Percentiles rank a stretch among this genome's conserved stretches.
phyloP scores from a whole-genome alignment of 345 rosid genomes.

The Stellera chamaejasme region DNA sequence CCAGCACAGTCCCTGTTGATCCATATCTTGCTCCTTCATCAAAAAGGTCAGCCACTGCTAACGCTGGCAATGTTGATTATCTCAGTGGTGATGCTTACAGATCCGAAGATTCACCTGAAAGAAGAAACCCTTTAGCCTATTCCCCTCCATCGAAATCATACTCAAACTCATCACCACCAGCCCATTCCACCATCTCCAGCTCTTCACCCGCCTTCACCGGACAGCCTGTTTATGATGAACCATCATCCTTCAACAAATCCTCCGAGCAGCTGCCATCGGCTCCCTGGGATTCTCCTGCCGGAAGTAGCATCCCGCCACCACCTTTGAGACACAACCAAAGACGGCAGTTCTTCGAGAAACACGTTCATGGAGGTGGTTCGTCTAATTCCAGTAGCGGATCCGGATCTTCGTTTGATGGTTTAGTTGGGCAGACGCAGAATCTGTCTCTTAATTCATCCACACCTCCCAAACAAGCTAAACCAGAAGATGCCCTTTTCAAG shows the following conservation, averaged over 20 bases:
- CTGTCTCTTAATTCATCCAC: slow-evolving; percentile 52
- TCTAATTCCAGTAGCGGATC: slow-evolving; percentile 43
- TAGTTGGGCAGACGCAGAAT: slow-evolving; percentile 54
- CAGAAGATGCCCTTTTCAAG: slow-evolving; percentile 84
- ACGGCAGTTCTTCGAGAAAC: slow-evolving; percentile 52
- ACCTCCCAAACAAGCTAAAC: slow-evolving; percentile 50
- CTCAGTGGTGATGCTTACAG: slow-evolving; percentile 80
- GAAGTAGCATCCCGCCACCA: slow-evolving; percentile 63
- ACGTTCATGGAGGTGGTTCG: slow-evolving; percentile 10
- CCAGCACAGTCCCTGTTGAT: slow-evolving; percentile 16
- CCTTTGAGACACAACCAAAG: slow-evolving; percentile 67
- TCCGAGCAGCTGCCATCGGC: slow-evolving; percentile 61
- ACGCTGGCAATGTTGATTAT: slow-evolving; percentile 48
- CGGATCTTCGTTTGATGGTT: slow-evolving; percentile 44
- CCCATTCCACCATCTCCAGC: slow-evolving; percentile 11
- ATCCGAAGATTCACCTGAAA: slow-evolving; percentile 32
- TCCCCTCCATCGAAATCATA: slow-evolving; percentile 22
- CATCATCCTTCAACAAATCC: slow-evolving; percentile 32
- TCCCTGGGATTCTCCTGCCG: slow-evolving; percentile 56
- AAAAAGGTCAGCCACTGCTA: slow-evolving; percentile 42
- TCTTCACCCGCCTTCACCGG: slow-evolving; percentile 23
- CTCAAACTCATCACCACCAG: slow-evolving; percentile 24
- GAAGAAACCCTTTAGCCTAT: slow-evolving; percentile 20
- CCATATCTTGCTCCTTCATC: slow-evolving; percentile 69
- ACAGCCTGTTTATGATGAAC: slow-evolving; percentile 52